A percentile compares a stretch with the other conserved stretches of the same genome.
These are phyloP conservation scores for Brettanomyces sp. DNA, from an alignment of 805 yeast genomes.

Conservation along the genomic window DNA sequence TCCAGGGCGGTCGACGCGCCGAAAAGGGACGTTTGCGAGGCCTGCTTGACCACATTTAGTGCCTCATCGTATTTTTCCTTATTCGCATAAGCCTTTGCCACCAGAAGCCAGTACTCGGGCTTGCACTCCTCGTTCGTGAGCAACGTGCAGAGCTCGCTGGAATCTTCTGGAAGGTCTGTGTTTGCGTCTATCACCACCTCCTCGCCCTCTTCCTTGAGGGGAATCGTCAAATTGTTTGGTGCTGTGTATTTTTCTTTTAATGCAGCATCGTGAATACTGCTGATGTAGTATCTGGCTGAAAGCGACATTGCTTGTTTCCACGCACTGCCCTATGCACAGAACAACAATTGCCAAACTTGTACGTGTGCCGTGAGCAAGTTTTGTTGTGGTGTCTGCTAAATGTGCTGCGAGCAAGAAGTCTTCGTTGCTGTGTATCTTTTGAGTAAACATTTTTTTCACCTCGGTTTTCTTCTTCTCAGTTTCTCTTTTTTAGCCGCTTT, in stretches of 20 bases:
- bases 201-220: slow-evolving; percentile 67
- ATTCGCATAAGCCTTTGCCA: slow-evolving; percentile 73
- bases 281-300: slow-evolving; percentile 19
- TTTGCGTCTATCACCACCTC: slow-evolving; percentile 76
- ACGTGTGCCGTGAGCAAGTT: too few relatives aligned
- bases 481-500: too few relatives aligned
- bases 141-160: slow-evolving; percentile 69
- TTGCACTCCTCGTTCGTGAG: slow-evolving; percentile 74
- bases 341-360: too few relatives aligned
- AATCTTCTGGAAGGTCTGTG: slow-evolving; percentile 83
- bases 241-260: slow-evolving; percentile 16
- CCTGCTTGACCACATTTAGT: slow-evolving; percentile 50
- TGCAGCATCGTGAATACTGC: slow-evolving; percentile 10
- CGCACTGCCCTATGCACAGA: too few relatives aligned
- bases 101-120: slow-evolving; percentile 72
- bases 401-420: too few relatives aligned
- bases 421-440: too few relatives aligned
- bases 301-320: slow-evolving; percentile 6
- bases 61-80: slow-evolving; percentile 54
- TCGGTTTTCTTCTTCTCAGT: too few relatives aligned
- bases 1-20: slow-evolving; percentile 19
- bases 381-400: too few relatives aligned
- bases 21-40: slow-evolving; percentile 32
- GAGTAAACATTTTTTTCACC: too few relatives aligned
- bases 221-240: slow-evolving; percentile 36